Percentiles rank a stretch among this genome's conserved stretches.
Evolutionary conservation across 2,329 filamentous ascomycete species (phyloP).

Genomic region (Tothia fuscella): DNA sequence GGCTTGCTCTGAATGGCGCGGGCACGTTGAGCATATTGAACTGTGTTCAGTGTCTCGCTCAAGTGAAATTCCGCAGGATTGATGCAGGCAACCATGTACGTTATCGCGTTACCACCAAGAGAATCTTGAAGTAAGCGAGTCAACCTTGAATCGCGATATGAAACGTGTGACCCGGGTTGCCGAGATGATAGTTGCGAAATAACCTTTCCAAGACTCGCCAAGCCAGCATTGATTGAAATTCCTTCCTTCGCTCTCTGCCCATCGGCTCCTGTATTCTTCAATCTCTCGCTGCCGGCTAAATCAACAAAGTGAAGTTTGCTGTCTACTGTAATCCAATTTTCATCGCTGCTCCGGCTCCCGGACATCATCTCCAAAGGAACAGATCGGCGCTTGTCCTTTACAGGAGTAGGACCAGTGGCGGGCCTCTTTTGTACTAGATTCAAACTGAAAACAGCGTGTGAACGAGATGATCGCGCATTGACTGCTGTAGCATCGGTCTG

Average conservation of each 20-base stretch:
- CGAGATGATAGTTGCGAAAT: slow-evolving; percentile 95
- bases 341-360: slow-evolving; percentile 31
- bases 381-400: slow-evolving; percentile 72
- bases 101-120: slow-evolving; percentile 90
- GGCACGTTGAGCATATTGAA: slow-evolving; percentile 89
- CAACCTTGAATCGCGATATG: slow-evolving; percentile 94
- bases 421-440: slow-evolving; percentile 80
- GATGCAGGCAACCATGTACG: slow-evolving; percentile 98
- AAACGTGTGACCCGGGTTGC: slow-evolving; percentile 78
- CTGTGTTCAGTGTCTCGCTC: slow-evolving; percentile 93
- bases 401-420: slow-evolving; percentile 37
- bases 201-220: slow-evolving; percentile 92
- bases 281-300: slow-evolving; percentile 85
- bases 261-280: slow-evolving; percentile 95
- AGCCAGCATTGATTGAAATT: slow-evolving; percentile 93
- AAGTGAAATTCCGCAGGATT: slow-evolving; percentile 94
- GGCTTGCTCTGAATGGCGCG: slow-evolving; percentile 96
- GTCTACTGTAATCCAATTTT: slow-evolving; percentile 70
- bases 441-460: slow-evolving; percentile 91
- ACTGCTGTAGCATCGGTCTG: slow-evolving; percentile 96
- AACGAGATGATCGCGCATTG: slow-evolving; percentile 94
- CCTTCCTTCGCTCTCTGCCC: slow-evolving; percentile 91
- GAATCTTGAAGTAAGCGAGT: slow-evolving; percentile 94
- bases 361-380: slow-evolving; percentile 73
- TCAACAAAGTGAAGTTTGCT: slow-evolving; percentile 99